Percentiles rank a stretch among this genome's conserved stretches.
phyloP scores from a whole-genome alignment of 805 yeast species.

The Lipomyces starkeyi region DNA sequence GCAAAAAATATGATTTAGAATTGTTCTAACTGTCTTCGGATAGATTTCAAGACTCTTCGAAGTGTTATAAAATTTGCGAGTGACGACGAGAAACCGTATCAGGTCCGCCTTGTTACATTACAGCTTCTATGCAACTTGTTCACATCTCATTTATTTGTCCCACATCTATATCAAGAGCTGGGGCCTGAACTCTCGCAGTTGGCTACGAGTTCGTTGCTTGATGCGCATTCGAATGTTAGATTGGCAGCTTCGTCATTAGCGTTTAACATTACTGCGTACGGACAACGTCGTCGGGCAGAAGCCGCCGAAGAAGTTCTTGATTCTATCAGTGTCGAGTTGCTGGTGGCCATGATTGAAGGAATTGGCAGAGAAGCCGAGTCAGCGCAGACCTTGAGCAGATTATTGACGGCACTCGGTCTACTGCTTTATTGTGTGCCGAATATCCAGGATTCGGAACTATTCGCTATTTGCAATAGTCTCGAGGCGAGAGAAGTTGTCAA shows the following conservation, averaged over 20 bases:
- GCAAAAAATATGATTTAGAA: neutral
- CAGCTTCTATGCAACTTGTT: conserved; percentile 39
- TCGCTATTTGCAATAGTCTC: conserved; percentile 24
- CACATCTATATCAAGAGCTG: conserved; percentile 23
- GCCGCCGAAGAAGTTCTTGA: conserved; percentile 22
- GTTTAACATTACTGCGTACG: conserved; percentile 34
- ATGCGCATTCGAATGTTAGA: conserved; percentile 34
- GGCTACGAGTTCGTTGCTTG: conserved; percentile 27
- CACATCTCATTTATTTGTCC: conserved; percentile 23
- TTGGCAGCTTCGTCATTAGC: conserved; percentile 39
- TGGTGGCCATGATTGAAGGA: conserved; percentile 38
- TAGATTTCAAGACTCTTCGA: conserved; percentile 23
- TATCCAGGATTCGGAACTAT: conserved; percentile 17
- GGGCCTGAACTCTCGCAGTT: conserved; percentile 24
- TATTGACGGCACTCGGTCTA: conserved; percentile 34
- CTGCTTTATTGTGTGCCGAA: conserved; percentile 35
- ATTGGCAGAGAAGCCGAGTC: conserved; percentile 34
- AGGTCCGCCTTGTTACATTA: conserved; percentile 38
- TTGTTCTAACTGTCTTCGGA: neutral
- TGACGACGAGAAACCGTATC: conserved; percentile 25
- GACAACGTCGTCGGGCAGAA: conserved; percentile 22
- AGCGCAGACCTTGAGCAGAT: conserved; percentile 25
- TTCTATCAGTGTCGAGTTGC: conserved; percentile 30
- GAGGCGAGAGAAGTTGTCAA: conserved; percentile 24
- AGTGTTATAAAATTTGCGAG: conserved; percentile 22